Base-by-base conservation (phyloP, 495 filamentous ascomycete genomes). In the Podospora australis region DNA sequence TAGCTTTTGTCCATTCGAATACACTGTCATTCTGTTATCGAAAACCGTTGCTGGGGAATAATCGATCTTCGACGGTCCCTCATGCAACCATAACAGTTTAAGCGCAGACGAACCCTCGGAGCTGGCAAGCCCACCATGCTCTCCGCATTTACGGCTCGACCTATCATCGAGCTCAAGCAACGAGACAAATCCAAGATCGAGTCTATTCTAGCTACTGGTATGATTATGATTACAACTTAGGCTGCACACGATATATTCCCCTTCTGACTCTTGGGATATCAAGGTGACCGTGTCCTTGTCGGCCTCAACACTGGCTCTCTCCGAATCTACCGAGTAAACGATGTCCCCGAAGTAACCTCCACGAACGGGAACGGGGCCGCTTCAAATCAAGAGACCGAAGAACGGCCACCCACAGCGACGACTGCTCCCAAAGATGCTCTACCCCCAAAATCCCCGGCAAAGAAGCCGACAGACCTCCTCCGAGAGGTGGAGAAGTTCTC, bases 151-250 rank as follows among this genome's bases (percentile, higher is more conserved):
- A 91, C 83, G 55, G 89, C 92, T 76, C 87, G 87, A 62, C 86
- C 94, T 53, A 86, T 97, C 59, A 84, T 96, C 74, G 92, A 99
- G 83, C 84, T 99, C 52, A 90, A 85, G 70, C 81, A 81, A 60
- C 83, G 88, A 60, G 92, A 97, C 77, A 95, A 90, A 70, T 94
- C 87, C 39, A 87, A 82, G 75, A 96, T 99, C 64, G 91, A 97
- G 67, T 87, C 87, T 4, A 83, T 97, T 48, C 77, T 96, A 29
- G 86, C 92, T 52, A 89, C 95, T 69, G 89, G 85, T 88, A 69
- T 38, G n/a, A n/a, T n/a, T n/a, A n/a, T n/a, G n/a, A n/a, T n/a
- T n/a, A n/a, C n/a, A n/a, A n/a, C n/a, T n/a, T n/a, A n/a, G n/a
- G n/a, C n/a, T n/a, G n/a, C n/a, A n/a, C n/a, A n/a, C n/a, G n/a